Evolutionary conservation across 257 asterid species (phyloP).

Genomic region (Penstemon eatonii): DNA sequence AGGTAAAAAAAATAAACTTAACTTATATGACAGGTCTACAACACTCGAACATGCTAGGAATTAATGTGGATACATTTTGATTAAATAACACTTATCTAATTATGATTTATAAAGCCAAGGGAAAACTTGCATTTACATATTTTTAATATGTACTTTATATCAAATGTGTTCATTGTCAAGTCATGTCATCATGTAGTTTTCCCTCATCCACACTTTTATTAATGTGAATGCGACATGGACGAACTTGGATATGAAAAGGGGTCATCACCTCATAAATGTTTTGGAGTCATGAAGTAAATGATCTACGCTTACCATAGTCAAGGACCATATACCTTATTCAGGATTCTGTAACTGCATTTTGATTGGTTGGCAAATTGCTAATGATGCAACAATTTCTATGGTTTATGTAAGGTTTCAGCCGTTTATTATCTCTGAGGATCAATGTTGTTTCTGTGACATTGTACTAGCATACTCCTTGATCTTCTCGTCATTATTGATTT

Average conservation of each 20-base stretch:
- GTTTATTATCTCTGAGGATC: not conserved
- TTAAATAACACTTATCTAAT: not conserved
- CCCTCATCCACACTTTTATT: no score
- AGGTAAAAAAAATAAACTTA: no score
- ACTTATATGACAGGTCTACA: not conserved
- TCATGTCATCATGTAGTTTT: not conserved
- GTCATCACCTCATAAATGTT: no score
- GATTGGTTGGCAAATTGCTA: slow-evolving; percentile 1
- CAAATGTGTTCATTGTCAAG: not conserved
- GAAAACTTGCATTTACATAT: not conserved
- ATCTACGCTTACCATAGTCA: not conserved
- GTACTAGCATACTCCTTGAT: not conserved
- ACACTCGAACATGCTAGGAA: not conserved
- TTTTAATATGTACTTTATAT: no score
- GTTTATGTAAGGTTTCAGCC: not conserved
- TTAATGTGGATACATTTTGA: not conserved
- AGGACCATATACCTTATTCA: not conserved
- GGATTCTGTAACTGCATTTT: not conserved
- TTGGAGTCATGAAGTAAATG: not conserved
- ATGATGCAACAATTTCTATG: not conserved
- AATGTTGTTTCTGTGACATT: not conserved
- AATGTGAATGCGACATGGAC: no score
- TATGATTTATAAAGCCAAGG: not conserved
- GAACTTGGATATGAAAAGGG: no score
- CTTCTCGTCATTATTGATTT: slow-evolving; percentile 3